These are phyloP conservation scores for Candida boidinii DNA, from an alignment of 805 yeast species.

Conservation along the genomic window DNA sequence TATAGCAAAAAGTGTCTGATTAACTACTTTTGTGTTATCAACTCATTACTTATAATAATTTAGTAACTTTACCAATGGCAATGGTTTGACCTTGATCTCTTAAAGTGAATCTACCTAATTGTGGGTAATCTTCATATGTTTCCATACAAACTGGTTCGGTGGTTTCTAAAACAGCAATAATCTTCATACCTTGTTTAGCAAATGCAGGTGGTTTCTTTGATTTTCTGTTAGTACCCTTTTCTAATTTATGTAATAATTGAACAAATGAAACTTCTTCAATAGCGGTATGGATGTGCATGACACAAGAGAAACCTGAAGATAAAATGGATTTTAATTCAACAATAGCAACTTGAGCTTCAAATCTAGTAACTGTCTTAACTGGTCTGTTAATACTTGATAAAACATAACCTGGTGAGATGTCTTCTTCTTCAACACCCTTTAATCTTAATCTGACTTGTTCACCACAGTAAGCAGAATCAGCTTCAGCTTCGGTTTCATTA, in stretches of 20 bases:
- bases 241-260: slow-evolving; percentile 82
- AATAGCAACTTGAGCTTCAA: slow-evolving; percentile 94
- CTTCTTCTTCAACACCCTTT: slow-evolving; percentile 97
- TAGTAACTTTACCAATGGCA: slow-evolving; percentile 97
- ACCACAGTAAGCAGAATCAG: slow-evolving; percentile 84
- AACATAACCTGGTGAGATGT: slow-evolving; percentile 84
- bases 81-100: slow-evolving; percentile 98
- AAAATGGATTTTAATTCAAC: slow-evolving; percentile 92
- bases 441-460: slow-evolving; percentile 93
- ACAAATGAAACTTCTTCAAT: slow-evolving; percentile 88
- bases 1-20: too few relatives aligned
- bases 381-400: slow-evolving; percentile 82
- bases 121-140: slow-evolving; percentile 86
- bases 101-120: slow-evolving; percentile 94
- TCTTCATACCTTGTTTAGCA: slow-evolving; percentile 98
- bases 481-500: slow-evolving; percentile 94
- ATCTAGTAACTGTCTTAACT: slow-evolving; percentile 80
- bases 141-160: slow-evolving; percentile 89
- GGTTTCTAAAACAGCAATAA: slow-evolving; percentile 84
- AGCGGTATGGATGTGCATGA: slow-evolving; percentile 98
- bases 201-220: slow-evolving; percentile 97
- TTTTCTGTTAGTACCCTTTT: slow-evolving; percentile 93
- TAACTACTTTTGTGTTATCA: too few relatives aligned
- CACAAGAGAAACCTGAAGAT: slow-evolving; percentile 94
- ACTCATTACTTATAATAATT: slow-evolving; percentile 57